phyloP scores from a whole-genome alignment of 352 stramenopile genomes.

The Globisporangium rhizosaccharum region DNA sequence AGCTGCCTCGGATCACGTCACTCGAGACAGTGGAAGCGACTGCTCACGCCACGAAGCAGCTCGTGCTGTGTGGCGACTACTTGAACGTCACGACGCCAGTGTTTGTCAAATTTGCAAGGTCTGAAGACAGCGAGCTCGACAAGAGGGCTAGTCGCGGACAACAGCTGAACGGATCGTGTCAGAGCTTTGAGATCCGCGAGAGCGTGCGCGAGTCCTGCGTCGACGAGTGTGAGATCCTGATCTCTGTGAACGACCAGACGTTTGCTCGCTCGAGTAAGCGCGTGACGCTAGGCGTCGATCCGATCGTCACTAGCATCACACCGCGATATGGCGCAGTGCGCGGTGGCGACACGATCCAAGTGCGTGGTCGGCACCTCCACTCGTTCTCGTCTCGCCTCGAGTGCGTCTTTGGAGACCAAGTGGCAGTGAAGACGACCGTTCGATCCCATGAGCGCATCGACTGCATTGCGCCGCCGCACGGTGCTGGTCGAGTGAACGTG shows the following conservation, averaged over 20 bases:
- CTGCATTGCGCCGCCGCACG: constrained; percentile 24
- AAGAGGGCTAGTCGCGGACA: not conserved
- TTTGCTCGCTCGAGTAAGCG: constrained; percentile 21
- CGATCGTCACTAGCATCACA: constrained; percentile 9
- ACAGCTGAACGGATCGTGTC: constrained; percentile 6
- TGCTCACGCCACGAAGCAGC: not conserved
- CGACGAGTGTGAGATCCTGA: constrained; percentile 19
- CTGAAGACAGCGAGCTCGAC: not conserved
- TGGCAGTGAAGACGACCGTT: constrained; percentile 2
- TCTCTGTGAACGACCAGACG: constrained; percentile 42
- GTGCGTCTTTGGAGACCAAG: constrained; percentile 25
- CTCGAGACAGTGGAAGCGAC: constrained; percentile 12
- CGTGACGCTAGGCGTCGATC: constrained; percentile 12
- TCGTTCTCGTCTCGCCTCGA: constrained; percentile 11
- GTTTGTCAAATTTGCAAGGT: constrained; percentile 3
- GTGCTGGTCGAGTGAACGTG: constrained; percentile 16
- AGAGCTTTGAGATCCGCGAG: constrained; percentile 5
- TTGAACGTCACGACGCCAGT: not conserved
- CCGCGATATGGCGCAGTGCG: constrained; percentile 26
- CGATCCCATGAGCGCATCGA: constrained; percentile 13
- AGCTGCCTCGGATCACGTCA: constrained; percentile 16
- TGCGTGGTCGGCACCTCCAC: constrained; percentile 20
- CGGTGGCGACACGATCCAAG: constrained; percentile 22
- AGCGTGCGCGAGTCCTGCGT: not conserved
- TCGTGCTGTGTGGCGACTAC: constrained; percentile 10